A percentile compares a stretch with the other conserved stretches of the same genome.
These are phyloP conservation scores for Cytidiella melzeri DNA, from an alignment of 768 basidiomycete genomes.

Conservation along the genomic window DNA sequence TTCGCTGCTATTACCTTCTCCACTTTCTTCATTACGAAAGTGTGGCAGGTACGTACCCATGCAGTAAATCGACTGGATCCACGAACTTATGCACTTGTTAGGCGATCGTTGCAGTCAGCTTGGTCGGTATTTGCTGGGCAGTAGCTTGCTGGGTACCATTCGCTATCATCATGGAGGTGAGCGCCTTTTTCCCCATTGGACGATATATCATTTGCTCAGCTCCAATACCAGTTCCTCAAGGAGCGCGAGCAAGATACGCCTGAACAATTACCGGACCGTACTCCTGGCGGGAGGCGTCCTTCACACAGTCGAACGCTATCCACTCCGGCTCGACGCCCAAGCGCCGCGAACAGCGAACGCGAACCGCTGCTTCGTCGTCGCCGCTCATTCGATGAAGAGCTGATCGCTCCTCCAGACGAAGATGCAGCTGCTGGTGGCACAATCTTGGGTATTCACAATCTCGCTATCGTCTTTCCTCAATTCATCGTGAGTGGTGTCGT, in stretches of 20 bases:
- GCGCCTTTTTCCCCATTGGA: constrained; percentile 14
- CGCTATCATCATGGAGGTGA: constrained; percentile 94
- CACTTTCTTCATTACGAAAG: constrained; percentile 82
- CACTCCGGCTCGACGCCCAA: constrained; percentile 34
- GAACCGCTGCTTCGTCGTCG: constrained; percentile 57
- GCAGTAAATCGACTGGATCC: not conserved
- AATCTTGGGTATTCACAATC: constrained; percentile 89
- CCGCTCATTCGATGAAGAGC: constrained; percentile 44
- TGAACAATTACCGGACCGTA: constrained; percentile 16
- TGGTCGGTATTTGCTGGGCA: constrained; percentile 94
- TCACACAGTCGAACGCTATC: constrained; percentile 52
- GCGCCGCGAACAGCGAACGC: constrained; percentile 33
- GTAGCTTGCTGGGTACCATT: constrained; percentile 98
- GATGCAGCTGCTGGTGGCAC: constrained; percentile 78
- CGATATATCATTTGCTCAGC: not conserved
- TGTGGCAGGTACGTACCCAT: constrained; percentile 47
- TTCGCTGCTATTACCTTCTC: constrained; percentile 76
- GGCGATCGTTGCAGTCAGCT: constrained; percentile 76
- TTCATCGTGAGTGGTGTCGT: constrained; percentile 61
- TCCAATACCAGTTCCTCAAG: constrained; percentile 22
- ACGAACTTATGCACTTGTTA: constrained; percentile 20
- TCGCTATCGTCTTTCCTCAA: constrained; percentile 93
- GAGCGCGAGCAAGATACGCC: constrained; percentile 20
- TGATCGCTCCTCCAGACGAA: constrained; percentile 26
- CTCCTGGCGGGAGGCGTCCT: constrained; percentile 31